phyloP scores from a whole-genome alignment of 129 eudicot genomes.

The Logfia minima region DNA sequence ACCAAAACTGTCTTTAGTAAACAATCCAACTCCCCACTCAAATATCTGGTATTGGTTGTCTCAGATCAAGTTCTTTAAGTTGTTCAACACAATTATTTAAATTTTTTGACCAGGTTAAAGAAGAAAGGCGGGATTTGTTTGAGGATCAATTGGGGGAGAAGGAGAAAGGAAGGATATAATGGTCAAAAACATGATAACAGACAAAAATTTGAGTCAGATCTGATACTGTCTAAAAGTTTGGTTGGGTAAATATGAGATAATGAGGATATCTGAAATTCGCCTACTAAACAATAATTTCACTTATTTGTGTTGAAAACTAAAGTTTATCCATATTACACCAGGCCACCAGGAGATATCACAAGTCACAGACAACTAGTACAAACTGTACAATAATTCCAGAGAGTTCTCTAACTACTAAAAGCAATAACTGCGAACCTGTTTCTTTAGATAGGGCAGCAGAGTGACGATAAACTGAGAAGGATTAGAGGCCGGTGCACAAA shows the following conservation, averaged over 20 bases:
- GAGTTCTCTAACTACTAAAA: slow-evolving; percentile 15
- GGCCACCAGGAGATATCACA: slow-evolving; percentile 6
- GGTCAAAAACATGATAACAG: not conserved
- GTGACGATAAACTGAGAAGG: slow-evolving; percentile 98
- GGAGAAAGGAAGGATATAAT: not conserved
- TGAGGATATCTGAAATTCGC: not conserved
- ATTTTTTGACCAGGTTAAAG: not conserved
- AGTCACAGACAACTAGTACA: slow-evolving; percentile 2
- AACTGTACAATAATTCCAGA: slow-evolving; percentile 7
- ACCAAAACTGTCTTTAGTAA: not conserved
- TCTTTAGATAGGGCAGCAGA: slow-evolving; percentile 89
- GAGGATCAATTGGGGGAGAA: not conserved
- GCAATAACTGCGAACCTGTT: slow-evolving; percentile 57
- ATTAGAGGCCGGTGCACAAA: slow-evolving; percentile 97
- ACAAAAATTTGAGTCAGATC: not conserved
- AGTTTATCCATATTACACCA: slow-evolving; percentile 2
- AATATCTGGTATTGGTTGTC: not conserved
- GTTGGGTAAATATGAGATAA: not conserved
- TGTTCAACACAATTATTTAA: not conserved
- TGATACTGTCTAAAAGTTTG: not conserved
- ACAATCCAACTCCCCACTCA: not conserved
- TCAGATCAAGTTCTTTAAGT: not conserved
- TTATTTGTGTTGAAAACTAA: slow-evolving; percentile 1
- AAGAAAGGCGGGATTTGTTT: not conserved
- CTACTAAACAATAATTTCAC: not conserved